A percentile compares a stretch with the other conserved stretches of the same genome.
These are phyloP conservation scores for Amaranthus hypochondriacus DNA, from an alignment of 148 eudicot species.

Conservation along the genomic window DNA sequence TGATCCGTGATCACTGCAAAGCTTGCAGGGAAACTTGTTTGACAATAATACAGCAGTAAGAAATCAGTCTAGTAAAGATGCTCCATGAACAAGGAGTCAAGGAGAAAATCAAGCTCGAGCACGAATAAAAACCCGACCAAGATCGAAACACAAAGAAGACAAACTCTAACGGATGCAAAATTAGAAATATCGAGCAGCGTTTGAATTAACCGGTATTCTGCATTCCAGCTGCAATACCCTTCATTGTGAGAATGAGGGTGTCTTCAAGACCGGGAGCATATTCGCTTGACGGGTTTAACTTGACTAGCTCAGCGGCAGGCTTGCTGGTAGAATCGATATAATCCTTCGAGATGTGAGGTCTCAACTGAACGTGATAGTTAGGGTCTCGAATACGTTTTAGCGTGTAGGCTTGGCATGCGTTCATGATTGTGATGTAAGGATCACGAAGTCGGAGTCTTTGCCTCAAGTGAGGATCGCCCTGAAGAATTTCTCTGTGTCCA, in stretches of 20 bases:
- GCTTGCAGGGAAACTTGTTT: neutral
- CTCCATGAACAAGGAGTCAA: neutral
- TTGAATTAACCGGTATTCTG: conserved; percentile 79
- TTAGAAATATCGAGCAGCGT: neutral
- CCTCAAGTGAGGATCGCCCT: conserved; percentile 86
- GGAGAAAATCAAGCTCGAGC: neutral
- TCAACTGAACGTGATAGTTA: conserved; percentile 50
- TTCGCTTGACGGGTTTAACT: conserved; percentile 85
- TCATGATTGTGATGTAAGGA: conserved; percentile 89
- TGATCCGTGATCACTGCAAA: conserved; percentile 13
- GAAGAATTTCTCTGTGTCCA: conserved; percentile 84
- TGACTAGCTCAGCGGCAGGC: conserved; percentile 68
- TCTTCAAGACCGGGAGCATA: conserved; percentile 98
- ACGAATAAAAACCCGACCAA: neutral
- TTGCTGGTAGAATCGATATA: conserved; percentile 53
- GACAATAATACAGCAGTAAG: conserved; percentile 8
- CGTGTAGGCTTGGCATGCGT: conserved; percentile 80
- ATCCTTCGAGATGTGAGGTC: conserved; percentile 91
- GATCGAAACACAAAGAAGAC: conserved; percentile 5
- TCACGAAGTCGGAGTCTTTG: conserved; percentile 79
- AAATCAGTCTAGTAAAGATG: conserved; percentile 1
- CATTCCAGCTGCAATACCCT: conserved; percentile 99
- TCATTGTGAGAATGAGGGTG: conserved; percentile 97
- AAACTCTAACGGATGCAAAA: neutral
- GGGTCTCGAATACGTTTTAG: conserved; percentile 89